A percentile compares a stretch with the other conserved stretches of the same genome.
These are phyloP conservation scores for Trichoderma semiorbis DNA, from an alignment of 2,329 filamentous ascomycete species.

Conservation along the genomic window DNA sequence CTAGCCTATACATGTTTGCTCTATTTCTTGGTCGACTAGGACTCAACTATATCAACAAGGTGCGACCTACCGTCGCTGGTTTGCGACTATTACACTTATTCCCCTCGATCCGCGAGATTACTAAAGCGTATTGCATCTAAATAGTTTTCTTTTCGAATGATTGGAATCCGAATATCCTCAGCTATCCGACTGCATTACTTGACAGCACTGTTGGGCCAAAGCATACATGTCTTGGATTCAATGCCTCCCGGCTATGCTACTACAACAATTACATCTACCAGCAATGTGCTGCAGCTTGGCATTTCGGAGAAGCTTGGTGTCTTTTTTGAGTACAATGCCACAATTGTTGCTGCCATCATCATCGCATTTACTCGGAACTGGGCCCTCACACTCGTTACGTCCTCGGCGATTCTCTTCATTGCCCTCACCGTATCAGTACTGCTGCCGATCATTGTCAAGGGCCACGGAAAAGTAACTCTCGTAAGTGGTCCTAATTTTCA, in stretches of 20 bases:
- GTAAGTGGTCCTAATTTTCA: constrained; percentile 30
- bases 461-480: constrained; percentile 42
- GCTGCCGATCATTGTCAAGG: constrained; percentile 55
- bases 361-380: constrained; percentile 57
- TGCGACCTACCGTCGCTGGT: constrained; percentile 21
- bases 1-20: constrained; percentile 64
- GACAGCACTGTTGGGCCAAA: constrained; percentile 59
- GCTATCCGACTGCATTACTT: constrained; percentile 63
- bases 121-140: neutral
- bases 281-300: constrained; percentile 61
- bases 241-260: constrained; percentile 61
- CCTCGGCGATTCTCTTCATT: constrained; percentile 56
- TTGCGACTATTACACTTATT: neutral
- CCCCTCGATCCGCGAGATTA: neutral
- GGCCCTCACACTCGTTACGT: constrained; percentile 57
- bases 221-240: constrained; percentile 65
- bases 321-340: constrained; percentile 53
- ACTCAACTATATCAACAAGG: constrained; percentile 60
- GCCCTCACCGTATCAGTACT: constrained; percentile 44
- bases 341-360: constrained; percentile 50
- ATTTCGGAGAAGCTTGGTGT: constrained; percentile 61
- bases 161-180: constrained; percentile 59
- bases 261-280: constrained; percentile 60
- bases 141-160: constrained; percentile 58
- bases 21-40: constrained; percentile 65